These are phyloP conservation scores for Citeromyces hawaiiensis DNA, from an alignment of 1,139 yeast genomes.

Conservation along the genomic window DNA sequence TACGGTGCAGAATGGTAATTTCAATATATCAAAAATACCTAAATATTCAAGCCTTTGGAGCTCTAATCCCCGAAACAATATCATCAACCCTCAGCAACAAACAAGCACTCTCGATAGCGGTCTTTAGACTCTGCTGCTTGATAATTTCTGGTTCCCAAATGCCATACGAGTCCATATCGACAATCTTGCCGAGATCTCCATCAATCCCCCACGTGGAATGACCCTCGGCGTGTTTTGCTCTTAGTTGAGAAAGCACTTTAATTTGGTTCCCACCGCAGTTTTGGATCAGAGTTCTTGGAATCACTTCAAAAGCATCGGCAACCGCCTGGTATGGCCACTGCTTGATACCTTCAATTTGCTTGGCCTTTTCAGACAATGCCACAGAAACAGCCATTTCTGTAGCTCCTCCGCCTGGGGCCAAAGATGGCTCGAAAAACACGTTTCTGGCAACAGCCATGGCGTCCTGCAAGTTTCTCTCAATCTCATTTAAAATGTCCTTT, in stretches of 20 bases:
- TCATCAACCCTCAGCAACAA: slow-evolving; percentile 91
- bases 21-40: no score
- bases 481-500: slow-evolving; percentile 89
- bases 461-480: slow-evolving; percentile 94
- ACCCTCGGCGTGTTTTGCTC: slow-evolving; percentile 96
- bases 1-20: no score
- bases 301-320: slow-evolving; percentile 96
- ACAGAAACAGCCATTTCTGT: slow-evolving; percentile 98
- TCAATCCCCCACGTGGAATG: slow-evolving; percentile 79
- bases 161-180: slow-evolving; percentile 91
- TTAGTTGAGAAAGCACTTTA: slow-evolving; percentile 72
- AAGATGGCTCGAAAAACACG: slow-evolving; percentile 86
- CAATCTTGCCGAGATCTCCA: slow-evolving; percentile 89
- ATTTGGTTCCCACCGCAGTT: slow-evolving; percentile 97
- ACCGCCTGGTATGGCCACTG: slow-evolving; percentile 99
- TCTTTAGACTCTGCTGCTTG: slow-evolving; percentile 91
- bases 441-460: slow-evolving; percentile 98
- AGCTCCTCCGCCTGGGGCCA: slow-evolving; percentile 99
- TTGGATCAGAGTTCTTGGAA: slow-evolving; percentile 93
- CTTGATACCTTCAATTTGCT: slow-evolving; percentile 84
- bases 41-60: slow-evolving; percentile 13
- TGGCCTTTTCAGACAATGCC: slow-evolving; percentile 78
- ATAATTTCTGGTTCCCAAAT: slow-evolving; percentile 99
- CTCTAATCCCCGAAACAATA: slow-evolving; percentile 88
- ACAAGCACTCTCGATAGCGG: slow-evolving; percentile 96